Evolutionary conservation across 192 early-diverging fungal genomes (phyloP), one percentile per base, ranked within the genome.

Genomic region (Ambispora gerdemannii): DNA sequence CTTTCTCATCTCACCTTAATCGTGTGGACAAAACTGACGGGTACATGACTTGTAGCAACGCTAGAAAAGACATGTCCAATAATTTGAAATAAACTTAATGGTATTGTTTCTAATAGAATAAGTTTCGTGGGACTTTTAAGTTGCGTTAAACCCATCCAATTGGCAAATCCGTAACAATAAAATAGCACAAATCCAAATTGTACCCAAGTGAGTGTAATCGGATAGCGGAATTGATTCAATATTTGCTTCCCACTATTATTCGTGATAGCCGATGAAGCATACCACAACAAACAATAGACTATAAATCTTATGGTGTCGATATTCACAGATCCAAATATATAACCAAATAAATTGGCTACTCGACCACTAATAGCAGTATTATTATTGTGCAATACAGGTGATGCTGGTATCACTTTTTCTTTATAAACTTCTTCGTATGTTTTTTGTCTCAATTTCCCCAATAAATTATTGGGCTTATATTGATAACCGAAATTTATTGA

Each of bases 1-100:
- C 33, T 4, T 4, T 4, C 63, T 27, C 43, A 22, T 60, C 52
- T 76, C 77, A 93, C 92, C 87, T 95, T 95, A 71, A 96, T 89
- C 1, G 94, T 96, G 67, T 96, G 94, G 11, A 91, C 88, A 73
- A 94, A 86, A 53, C 86, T 89, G 11, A 96, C 89, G 1, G 93
- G 86, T n/a, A 94, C 87, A 22, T 78, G 74, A 47, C 88, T 84
- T 30, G 94, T 88, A n/a, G 93, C 90, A 33, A 89, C 70, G 63
- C 84, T 85, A 0, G 89, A 89, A 68, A 94, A 89, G 10, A 92
- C 81, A 82, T 96, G 94, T 0, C 93, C 93, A 20, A 87, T 82
- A 52, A 96, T 93, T 73, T 90, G 85, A 79, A 96, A 96, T 19
- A 85, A 74, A 53, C 84, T 83, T 64, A 96, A 71, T 0, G 92